A percentile compares a stretch with the other conserved stretches of the same genome.
phyloP scores from a whole-genome alignment of 768 basidiomycete species.

The Pleurotus eryngii region DNA sequence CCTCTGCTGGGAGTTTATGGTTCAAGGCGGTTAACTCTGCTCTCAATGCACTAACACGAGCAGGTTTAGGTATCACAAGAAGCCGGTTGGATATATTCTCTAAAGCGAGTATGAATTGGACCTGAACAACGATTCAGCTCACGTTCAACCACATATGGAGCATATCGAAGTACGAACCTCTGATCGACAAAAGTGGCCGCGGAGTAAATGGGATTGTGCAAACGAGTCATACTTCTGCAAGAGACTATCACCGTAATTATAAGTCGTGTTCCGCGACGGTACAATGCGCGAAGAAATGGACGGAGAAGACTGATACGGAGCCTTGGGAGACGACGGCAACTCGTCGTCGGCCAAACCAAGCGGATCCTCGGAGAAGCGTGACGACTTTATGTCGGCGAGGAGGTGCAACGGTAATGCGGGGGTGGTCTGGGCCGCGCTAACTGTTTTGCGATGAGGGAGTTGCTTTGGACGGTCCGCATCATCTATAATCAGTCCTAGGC shows the following conservation, averaged over 20 bases:
- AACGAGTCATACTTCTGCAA: slow-evolving; percentile 65
- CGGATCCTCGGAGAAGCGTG: slow-evolving; percentile 69
- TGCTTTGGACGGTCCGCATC: slow-evolving; percentile 17
- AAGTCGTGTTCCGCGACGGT: slow-evolving; percentile 40
- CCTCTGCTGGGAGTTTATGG: slow-evolving; percentile 95
- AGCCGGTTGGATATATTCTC: slow-evolving; percentile 93
- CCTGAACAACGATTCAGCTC: slow-evolving; percentile 37
- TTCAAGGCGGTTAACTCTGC: slow-evolving; percentile 95
- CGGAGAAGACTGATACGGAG: slow-evolving; percentile 71
- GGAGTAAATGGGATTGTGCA: slow-evolving; percentile 69
- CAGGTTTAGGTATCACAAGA: slow-evolving; percentile 88
- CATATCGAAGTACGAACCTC: slow-evolving; percentile 49
- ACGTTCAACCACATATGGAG: background rate
- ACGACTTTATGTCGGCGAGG: slow-evolving; percentile 40
- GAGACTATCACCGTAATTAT: slow-evolving; percentile 49
- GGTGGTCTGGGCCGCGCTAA: slow-evolving; percentile 67
- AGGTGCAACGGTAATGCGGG: slow-evolving; percentile 69
- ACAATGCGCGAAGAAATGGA: slow-evolving; percentile 51
- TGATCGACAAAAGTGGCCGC: slow-evolving; percentile 85
- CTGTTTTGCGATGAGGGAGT: slow-evolving; percentile 40
- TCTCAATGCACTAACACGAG: slow-evolving; percentile 91
- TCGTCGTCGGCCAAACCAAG: slow-evolving; percentile 63
- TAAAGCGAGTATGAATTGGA: slow-evolving; percentile 82
- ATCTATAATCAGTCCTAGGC: slow-evolving; percentile 13
- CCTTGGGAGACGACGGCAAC: slow-evolving; percentile 23